Conservation (phyloP, 2,329 filamentous ascomycete species). For the Aspergillus ochraceoroseus region DNA sequence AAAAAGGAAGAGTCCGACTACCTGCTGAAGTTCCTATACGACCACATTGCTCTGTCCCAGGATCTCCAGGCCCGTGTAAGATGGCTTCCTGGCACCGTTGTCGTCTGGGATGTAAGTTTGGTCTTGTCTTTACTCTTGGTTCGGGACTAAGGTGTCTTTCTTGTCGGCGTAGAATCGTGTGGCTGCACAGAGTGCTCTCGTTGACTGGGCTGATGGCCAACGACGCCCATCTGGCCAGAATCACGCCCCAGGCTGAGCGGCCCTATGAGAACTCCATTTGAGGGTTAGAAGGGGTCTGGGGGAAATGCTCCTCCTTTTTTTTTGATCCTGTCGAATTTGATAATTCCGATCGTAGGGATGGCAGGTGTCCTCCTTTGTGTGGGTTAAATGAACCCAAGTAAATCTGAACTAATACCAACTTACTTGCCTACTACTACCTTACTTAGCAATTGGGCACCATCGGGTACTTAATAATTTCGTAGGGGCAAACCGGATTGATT, state of each 20-base stretch:
- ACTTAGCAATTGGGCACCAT: too few relatives aligned
- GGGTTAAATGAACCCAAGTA: too few relatives aligned
- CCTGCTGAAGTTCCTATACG: slow-evolving; percentile 70
- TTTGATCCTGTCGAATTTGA: too few relatives aligned
- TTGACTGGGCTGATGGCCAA: slow-evolving; percentile 77
- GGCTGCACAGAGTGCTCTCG: slow-evolving; percentile 69
- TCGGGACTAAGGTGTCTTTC: too few relatives aligned
- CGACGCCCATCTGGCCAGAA: slow-evolving; percentile 72
- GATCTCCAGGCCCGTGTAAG: slow-evolving; percentile 71
- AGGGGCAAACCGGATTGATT: too few relatives aligned
- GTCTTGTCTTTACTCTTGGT: neutral
- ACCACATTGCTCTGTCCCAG: slow-evolving; percentile 66
- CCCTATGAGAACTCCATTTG: slow-evolving; percentile 67
- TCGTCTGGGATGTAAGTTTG: slow-evolving; percentile 66
- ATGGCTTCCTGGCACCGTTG: slow-evolving; percentile 74
- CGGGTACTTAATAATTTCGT: too few relatives aligned
- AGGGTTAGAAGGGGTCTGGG: slow-evolving; percentile 26
- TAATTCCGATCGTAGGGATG: too few relatives aligned
- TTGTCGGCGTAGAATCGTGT: slow-evolving; percentile 57
- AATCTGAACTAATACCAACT: too few relatives aligned
- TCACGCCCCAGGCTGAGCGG: slow-evolving; percentile 75
- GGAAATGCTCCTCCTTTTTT: too few relatives aligned
- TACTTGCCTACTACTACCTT: too few relatives aligned
- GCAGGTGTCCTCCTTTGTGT: too few relatives aligned
- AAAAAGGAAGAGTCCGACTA: slow-evolving; percentile 83